Conservation (phyloP, 352 stramenopile genomes). For the Pythium brachiatum region DNA sequence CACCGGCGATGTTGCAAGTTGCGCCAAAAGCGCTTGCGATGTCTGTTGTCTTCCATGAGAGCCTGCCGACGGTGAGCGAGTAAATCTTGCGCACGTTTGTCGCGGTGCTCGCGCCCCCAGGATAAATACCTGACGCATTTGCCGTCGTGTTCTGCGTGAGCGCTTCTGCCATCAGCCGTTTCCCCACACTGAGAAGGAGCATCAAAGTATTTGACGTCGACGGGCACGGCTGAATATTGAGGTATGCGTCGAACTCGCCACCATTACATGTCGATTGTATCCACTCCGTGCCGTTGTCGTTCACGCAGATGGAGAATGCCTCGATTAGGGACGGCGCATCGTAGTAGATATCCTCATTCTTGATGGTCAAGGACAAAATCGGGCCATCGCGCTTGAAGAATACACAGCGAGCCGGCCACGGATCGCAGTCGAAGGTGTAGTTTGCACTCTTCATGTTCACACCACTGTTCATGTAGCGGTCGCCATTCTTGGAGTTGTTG, state of each 20-base stretch:
- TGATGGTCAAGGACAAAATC: neutral
- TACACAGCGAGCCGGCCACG: neutral
- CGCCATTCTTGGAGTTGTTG: neutral
- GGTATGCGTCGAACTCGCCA: neutral
- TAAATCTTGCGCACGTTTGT: slow-evolving; percentile 1
- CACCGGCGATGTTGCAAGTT: neutral
- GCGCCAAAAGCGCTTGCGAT: neutral
- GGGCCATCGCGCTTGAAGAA: neutral
- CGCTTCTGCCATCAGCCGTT: neutral
- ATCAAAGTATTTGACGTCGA: neutral
- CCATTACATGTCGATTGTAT: neutral
- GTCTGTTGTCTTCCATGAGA: neutral
- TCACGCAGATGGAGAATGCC: neutral
- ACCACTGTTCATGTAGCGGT: neutral
- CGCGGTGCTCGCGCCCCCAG: neutral
- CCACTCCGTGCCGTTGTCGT: neutral
- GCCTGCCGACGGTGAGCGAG: neutral
- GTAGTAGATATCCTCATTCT: neutral
- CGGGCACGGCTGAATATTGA: neutral
- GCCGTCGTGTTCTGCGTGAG: neutral
- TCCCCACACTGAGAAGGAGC: neutral
- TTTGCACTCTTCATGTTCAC: neutral
- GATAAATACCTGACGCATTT: neutral
- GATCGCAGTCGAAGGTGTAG: neutral
- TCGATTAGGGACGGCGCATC: neutral